phyloP scores from a whole-genome alignment of 73 alveolate species.

The Paraurostyla sp. region DNA sequence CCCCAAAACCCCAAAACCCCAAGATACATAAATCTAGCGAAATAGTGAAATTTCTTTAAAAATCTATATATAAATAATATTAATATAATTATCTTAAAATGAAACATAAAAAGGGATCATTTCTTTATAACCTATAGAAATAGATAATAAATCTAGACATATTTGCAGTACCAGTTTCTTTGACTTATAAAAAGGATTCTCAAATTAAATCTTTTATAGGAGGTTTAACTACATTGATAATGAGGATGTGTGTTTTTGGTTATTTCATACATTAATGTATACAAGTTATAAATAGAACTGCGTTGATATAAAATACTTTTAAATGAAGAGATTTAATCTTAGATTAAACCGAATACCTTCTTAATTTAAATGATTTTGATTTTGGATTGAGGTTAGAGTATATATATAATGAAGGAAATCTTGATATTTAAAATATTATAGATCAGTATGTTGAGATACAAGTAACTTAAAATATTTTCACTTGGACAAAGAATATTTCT shows the following conservation, averaged over 20 bases:
- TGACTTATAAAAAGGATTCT: neutral
- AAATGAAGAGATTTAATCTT: neutral
- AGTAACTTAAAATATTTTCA: neutral
- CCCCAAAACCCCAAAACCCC: no score
- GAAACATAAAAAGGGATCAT: no score
- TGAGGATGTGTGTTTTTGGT: neutral
- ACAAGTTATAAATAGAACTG: neutral
- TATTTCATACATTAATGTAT: neutral
- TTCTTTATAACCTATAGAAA: no score
- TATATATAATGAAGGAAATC: neutral
- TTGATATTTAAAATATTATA: neutral
- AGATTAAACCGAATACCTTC: neutral
- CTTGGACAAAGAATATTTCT: neutral
- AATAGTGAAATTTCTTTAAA: no score
- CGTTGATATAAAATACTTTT: neutral
- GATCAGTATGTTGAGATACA: neutral
- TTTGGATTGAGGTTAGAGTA: neutral
- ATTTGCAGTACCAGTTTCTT: neutral
- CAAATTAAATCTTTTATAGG: neutral
- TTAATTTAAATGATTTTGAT: neutral
- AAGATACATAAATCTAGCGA: no score
- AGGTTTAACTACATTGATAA: neutral
- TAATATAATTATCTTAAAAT: no score
- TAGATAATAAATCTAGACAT: no score
- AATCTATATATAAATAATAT: no score